These are phyloP conservation scores for Blastocystis sp. DNA, from an alignment of 352 stramenopile species.

Conservation along the genomic window DNA sequence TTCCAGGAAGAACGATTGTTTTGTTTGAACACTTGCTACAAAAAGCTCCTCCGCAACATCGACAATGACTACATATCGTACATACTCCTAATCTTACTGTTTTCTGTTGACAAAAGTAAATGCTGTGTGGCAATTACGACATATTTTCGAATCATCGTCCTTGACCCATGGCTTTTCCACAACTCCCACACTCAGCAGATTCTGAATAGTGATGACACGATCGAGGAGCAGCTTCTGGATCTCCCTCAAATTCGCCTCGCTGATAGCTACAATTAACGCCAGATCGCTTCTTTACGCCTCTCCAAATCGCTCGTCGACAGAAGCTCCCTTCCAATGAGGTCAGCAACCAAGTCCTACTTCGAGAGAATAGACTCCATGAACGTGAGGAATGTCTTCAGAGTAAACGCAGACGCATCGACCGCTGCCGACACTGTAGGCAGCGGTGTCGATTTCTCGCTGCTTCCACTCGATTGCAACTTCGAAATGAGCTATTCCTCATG, in stretches of 20 bases:
- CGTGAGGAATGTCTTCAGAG: not conserved
- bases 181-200: not conserved
- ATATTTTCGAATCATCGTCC: not conserved
- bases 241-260: not conserved
- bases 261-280: not conserved
- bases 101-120: constrained; percentile 35
- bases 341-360: not conserved
- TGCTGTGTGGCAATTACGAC: not conserved
- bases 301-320: not conserved
- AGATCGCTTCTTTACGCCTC: not conserved
- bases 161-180: not conserved
- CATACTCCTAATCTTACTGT: not conserved
- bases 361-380: constrained; percentile 3
- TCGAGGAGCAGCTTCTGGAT: not conserved
- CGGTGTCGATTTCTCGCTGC: not conserved
- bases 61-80: not conserved
- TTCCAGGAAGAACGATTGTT: not conserved
- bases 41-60: constrained; percentile 20
- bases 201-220: not conserved
- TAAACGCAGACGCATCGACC: not conserved
- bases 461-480: not conserved
- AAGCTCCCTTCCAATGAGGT: not conserved
- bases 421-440: not conserved
- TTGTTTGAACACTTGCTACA: constrained; percentile 37
- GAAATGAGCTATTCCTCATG: not conserved